Conservation (phyloP, 352 stramenopile species). For the Globisporangium apiculatum region DNA sequence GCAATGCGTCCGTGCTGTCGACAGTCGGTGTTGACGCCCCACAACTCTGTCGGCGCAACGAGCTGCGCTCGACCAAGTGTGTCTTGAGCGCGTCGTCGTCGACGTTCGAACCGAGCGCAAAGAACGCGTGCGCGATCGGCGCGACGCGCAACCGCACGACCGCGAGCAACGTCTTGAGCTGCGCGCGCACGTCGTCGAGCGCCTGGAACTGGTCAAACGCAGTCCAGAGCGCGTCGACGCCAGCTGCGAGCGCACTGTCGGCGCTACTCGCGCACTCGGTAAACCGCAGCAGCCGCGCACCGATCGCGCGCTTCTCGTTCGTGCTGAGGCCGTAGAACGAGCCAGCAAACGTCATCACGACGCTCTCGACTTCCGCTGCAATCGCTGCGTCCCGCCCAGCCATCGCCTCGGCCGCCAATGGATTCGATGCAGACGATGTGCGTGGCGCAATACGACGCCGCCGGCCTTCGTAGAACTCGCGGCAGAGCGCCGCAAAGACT, state of each 20-base stretch:
- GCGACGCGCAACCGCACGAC: conserved; percentile 58
- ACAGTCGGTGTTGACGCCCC: neutral
- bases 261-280: conserved; percentile 30
- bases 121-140: conserved; percentile 64
- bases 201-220: conserved; percentile 66
- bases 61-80: conserved; percentile 1
- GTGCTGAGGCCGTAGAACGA: conserved; percentile 65
- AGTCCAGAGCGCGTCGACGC: conserved; percentile 47
- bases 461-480: conserved; percentile 41
- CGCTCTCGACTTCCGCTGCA: conserved; percentile 36
- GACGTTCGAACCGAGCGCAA: conserved; percentile 56
- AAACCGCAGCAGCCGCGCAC: conserved; percentile 48
- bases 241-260: conserved; percentile 42
- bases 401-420: neutral
- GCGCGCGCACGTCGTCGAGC: conserved; percentile 61
- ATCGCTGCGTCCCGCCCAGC: conserved; percentile 21
- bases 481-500: conserved; percentile 43
- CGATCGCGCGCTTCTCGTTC: conserved; percentile 44
- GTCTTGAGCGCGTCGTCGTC: conserved; percentile 59
- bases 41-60: neutral
- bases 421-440: neutral
- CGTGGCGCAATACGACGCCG: conserved; percentile 4
- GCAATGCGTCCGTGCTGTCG: neutral
- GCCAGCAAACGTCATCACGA: conserved; percentile 43
- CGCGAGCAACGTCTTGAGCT: conserved; percentile 70